Evolutionary conservation across 208 protist genomes (phyloP).

Genomic region (Polymyxa betae): DNA sequence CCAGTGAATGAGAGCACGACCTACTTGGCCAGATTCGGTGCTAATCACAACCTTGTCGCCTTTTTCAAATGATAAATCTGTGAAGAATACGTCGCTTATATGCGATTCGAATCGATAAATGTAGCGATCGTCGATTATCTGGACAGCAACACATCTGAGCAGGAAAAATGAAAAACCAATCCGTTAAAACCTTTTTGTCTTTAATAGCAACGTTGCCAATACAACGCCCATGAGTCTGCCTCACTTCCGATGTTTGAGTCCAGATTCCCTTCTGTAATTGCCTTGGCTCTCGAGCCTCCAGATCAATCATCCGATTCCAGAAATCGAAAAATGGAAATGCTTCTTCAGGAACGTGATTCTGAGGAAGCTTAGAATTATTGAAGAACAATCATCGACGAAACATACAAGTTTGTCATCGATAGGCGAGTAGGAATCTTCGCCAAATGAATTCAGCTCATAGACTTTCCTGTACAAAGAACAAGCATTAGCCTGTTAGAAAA

Average conservation of each 20-base stretch:
- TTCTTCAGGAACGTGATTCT: not conserved
- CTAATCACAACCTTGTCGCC: slow-evolving; percentile 44
- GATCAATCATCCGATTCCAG: slow-evolving; percentile 52
- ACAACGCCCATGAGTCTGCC: slow-evolving; percentile 11
- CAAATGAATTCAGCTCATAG: not conserved
- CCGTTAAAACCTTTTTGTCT: not conserved
- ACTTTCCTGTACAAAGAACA: not conserved
- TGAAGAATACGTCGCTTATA: not conserved
- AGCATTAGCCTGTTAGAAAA: not conserved
- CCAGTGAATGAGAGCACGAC: not conserved
- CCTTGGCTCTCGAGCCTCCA: not conserved
- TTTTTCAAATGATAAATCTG: not conserved
- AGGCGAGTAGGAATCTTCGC: not conserved
- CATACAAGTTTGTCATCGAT: not conserved
- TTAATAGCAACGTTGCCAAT: not conserved
- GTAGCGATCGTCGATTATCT: not conserved
- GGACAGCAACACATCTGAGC: not conserved
- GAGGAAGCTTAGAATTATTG: not conserved
- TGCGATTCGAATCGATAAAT: not conserved
- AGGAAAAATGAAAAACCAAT: not conserved
- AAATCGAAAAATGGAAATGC: not conserved
- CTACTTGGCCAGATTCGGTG: slow-evolving; percentile 15
- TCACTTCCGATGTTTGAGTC: not conserved
- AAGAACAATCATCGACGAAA: not conserved
- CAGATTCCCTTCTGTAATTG: not conserved